Evolutionary conservation across 345 rosid genomes (phyloP).

Genomic region (Arabidopsis arenosa): DNA sequence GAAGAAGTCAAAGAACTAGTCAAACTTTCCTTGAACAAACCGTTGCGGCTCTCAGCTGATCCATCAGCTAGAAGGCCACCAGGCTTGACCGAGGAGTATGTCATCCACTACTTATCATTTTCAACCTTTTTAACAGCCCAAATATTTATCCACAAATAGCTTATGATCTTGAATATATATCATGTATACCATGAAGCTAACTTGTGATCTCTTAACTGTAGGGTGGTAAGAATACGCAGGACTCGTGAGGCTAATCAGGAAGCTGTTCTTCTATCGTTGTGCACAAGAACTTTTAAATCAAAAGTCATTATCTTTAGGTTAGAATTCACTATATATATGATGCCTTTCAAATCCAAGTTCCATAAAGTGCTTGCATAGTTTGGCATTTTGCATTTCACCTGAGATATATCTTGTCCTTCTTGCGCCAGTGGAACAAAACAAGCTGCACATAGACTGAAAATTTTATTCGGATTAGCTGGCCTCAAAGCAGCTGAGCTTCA

Average conservation of each 20-base stretch:
- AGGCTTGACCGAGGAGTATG: slow-evolving; percentile 88
- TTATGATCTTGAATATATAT: slow-evolving; percentile 1
- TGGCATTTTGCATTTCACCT: slow-evolving; percentile 18
- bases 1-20: slow-evolving; percentile 92
- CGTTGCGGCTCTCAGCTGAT: slow-evolving; percentile 98
- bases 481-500: slow-evolving; percentile 96
- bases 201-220: slow-evolving; percentile 40
- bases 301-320: slow-evolving; percentile 96
- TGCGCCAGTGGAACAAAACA: slow-evolving; percentile 89
- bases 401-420: slow-evolving; percentile 33
- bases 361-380: slow-evolving; percentile 8
- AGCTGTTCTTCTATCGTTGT: slow-evolving; percentile 92
- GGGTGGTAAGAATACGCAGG: slow-evolving; percentile 95
- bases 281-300: slow-evolving; percentile 83
- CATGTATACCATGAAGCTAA: not conserved
- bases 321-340: slow-evolving; percentile 16
- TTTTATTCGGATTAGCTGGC: slow-evolving; percentile 85
- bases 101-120: slow-evolving; percentile 19
- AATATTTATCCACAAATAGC: slow-evolving; percentile 17
- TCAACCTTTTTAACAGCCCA: not conserved
- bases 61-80: slow-evolving; percentile 92
- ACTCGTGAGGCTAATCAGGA: slow-evolving; percentile 89
- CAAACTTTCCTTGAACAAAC: slow-evolving; percentile 85
- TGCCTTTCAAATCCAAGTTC: slow-evolving; percentile 11
- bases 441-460: slow-evolving; percentile 95